phyloP scores from a whole-genome alignment of 2,329 filamentous ascomycete species.

The Colletotrichum sp. region DNA sequence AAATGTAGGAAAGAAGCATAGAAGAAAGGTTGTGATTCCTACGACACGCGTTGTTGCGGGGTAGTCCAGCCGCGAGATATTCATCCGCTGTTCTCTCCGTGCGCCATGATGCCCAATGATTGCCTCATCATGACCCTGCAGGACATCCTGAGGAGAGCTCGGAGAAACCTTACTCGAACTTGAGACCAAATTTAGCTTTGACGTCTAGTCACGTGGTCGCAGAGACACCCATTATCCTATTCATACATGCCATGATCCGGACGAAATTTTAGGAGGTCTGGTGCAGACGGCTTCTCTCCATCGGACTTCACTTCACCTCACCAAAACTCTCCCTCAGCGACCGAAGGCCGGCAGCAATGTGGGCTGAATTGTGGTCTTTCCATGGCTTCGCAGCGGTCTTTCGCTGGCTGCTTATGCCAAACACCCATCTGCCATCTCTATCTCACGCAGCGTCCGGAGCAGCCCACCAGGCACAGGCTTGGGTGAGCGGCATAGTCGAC shows the following conservation, averaged over 20 bases:
- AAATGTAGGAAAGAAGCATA: neutral
- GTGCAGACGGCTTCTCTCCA: neutral
- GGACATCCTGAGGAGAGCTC: neutral
- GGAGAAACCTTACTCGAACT: conserved; percentile 1
- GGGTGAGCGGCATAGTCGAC: conserved; percentile 1
- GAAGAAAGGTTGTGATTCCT: neutral
- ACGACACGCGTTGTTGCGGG: neutral
- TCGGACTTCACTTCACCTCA: neutral
- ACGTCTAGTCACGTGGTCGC: conserved; percentile 5
- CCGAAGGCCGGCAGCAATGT: neutral
- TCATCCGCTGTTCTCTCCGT: neutral
- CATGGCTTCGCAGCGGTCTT: conserved; percentile 9
- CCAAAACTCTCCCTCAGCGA: neutral
- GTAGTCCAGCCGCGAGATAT: neutral
- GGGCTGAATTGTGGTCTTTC: conserved; percentile 17
- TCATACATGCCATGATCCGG: neutral
- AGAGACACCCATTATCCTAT: neutral
- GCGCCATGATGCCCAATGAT: neutral
- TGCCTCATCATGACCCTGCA: neutral
- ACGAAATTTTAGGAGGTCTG: neutral
- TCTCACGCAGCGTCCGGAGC: conserved; percentile 1
- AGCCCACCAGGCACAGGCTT: neutral
- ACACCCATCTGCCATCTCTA: conserved; percentile 7
- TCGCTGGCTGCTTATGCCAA: conserved; percentile 19
- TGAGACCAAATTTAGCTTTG: conserved; percentile 19